Evolutionary conservation across 2,329 filamentous ascomycete species (phyloP).

Genomic region (Sporothrix sp.): DNA sequence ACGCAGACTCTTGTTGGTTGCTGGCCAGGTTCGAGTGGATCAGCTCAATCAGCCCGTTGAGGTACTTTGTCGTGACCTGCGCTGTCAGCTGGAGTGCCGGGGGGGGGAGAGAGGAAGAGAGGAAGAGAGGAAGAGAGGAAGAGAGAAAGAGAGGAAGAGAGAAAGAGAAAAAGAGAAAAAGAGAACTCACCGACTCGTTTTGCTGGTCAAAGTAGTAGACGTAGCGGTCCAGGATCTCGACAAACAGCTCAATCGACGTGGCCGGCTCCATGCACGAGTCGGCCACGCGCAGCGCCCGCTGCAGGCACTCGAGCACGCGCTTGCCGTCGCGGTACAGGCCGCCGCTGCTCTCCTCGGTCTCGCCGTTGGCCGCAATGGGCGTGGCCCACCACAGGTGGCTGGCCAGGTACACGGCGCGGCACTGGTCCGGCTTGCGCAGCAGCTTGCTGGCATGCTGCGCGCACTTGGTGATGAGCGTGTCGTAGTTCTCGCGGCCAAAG

Average conservation of each 20-base stretch:
- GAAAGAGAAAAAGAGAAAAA: too few relatives aligned
- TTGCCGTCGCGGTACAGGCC: constrained; percentile 96
- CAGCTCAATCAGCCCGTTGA: constrained; percentile 95
- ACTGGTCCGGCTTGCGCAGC: constrained; percentile 96
- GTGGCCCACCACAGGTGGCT: constrained; percentile 98
- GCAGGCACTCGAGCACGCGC: constrained; percentile 88
- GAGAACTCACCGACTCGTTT: constrained; percentile 70
- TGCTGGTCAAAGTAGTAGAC: constrained; percentile 99
- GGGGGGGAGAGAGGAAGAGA: too few relatives aligned
- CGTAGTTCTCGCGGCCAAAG: constrained; percentile 96
- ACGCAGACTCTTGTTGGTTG: constrained; percentile 70
- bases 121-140: too few relatives aligned
- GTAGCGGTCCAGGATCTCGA: constrained; percentile 96
- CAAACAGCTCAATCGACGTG: constrained; percentile 93
- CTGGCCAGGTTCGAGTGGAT: constrained; percentile 93
- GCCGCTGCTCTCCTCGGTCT: constrained; percentile 62
- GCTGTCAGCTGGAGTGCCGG: too few relatives aligned
- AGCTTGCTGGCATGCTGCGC: constrained; percentile 94
- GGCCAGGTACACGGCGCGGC: constrained; percentile 88
- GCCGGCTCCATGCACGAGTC: constrained; percentile 99
- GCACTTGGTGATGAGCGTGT: constrained; percentile 95
- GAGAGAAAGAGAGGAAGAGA: too few relatives aligned
- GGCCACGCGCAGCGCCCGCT: constrained; percentile 87
- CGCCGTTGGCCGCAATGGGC: constrained; percentile 64
- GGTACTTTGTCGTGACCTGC: constrained; percentile 84